Evolutionary conservation across 1,284 basidiomycete species (phyloP).

Genomic region (Baeospora myosura): DNA sequence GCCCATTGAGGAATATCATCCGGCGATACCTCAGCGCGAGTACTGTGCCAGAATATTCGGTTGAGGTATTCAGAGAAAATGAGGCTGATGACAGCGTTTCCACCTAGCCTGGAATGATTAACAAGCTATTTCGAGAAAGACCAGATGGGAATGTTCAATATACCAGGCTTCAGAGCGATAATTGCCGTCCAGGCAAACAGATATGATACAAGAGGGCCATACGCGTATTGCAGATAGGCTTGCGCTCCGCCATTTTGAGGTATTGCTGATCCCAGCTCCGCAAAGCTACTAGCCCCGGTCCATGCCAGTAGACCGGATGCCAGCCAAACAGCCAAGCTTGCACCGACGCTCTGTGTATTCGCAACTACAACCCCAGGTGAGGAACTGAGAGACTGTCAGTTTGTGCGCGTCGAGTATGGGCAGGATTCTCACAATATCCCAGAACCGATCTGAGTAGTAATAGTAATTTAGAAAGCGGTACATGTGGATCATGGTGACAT

Average conservation of each 20-base stretch:
- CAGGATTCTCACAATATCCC: constrained; percentile 73
- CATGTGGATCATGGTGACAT: constrained; percentile 1
- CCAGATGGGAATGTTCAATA: constrained; percentile 13
- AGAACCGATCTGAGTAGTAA: constrained; percentile 64
- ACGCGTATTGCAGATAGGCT: constrained; percentile 82
- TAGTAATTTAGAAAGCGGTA: constrained; percentile 1
- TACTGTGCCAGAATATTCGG: constrained; percentile 64
- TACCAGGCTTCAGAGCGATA: constrained; percentile 80
- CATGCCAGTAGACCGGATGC: constrained; percentile 77
- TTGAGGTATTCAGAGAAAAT: constrained; percentile 87
- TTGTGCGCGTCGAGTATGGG: neutral
- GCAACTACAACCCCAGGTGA: constrained; percentile 88
- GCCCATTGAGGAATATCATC: constrained; percentile 86
- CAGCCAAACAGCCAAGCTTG: constrained; percentile 77
- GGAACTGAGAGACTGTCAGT: constrained; percentile 43
- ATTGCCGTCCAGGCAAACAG: constrained; percentile 89
- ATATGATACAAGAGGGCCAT: constrained; percentile 81
- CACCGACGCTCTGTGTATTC: constrained; percentile 79
- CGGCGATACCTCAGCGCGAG: constrained; percentile 55
- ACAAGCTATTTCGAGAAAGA: constrained; percentile 1
- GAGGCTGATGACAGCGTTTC: constrained; percentile 63
- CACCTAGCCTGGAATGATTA: constrained; percentile 27
- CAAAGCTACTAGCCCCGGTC: constrained; percentile 91
- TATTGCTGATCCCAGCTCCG: constrained; percentile 80
- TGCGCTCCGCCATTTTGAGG: constrained; percentile 88